Evolutionary conservation across 2,329 filamentous ascomycete genomes (phyloP).

Genomic region (Torrubiellomyces zombiae): DNA sequence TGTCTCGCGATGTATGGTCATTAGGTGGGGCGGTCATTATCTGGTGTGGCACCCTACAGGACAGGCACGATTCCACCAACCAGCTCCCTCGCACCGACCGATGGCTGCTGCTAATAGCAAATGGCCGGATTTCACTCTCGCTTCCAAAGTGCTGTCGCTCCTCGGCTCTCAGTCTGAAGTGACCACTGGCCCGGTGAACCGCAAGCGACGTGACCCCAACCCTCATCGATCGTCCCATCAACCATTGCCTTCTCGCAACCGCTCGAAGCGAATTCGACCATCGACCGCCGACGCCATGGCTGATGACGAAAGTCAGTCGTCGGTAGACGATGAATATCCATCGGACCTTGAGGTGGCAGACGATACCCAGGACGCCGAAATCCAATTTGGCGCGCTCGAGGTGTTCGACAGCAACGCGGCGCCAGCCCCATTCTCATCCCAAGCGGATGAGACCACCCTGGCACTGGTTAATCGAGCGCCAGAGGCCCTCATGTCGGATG

Average conservation of each 20-base stretch:
- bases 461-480: conserved; percentile 8
- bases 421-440: conserved; percentile 14
- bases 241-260: too few species aligned
- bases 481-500: conserved; percentile 14
- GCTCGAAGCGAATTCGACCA: neutral
- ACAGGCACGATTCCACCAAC: conserved; percentile 4
- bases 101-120: conserved; percentile 14
- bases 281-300: conserved; percentile 7
- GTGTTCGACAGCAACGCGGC: conserved; percentile 21
- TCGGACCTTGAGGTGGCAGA: too few species aligned
- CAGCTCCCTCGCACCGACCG: conserved; percentile 5
- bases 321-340: too few species aligned
- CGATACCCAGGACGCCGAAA: conserved; percentile 9
- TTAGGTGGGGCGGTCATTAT: too few species aligned
- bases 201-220: too few species aligned
- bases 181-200: conserved; percentile 9
- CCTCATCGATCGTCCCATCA: too few species aligned
- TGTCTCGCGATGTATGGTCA: too few species aligned
- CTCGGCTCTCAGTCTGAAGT: conserved; percentile 12
- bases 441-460: conserved; percentile 7
- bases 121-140: conserved; percentile 18
- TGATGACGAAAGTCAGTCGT: conserved; percentile 8
- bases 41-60: conserved; percentile 9
- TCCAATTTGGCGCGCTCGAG: conserved; percentile 18
- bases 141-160: conserved; percentile 14